Conservation (phyloP, 768 basidiomycete genomes). For the Austroboletus eburneus region DNA sequence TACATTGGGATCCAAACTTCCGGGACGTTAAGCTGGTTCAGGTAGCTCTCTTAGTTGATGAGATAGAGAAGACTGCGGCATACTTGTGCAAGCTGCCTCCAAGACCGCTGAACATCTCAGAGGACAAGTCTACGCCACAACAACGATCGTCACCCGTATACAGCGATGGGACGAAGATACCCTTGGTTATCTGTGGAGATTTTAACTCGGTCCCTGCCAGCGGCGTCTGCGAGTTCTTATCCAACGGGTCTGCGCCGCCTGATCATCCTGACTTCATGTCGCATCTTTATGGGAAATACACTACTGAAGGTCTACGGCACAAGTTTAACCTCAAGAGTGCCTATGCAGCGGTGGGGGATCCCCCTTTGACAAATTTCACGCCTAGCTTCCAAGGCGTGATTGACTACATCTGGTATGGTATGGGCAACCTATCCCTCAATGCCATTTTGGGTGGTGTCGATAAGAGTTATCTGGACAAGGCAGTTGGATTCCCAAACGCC, state of each 20-base stretch:
- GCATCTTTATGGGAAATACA: conserved; percentile 89
- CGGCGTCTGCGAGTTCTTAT: conserved; percentile 89
- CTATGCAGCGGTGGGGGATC: conserved; percentile 58
- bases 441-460: conserved; percentile 90
- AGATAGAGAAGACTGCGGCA: conserved; percentile 84
- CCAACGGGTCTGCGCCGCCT: conserved; percentile 60
- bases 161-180: conserved; percentile 83
- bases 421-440: conserved; percentile 67
- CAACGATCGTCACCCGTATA: conserved; percentile 64
- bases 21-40: conserved; percentile 98
- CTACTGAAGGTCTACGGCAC: conserved; percentile 83
- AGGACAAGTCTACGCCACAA: conserved; percentile 24
- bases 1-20: conserved; percentile 90
- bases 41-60: conserved; percentile 86
- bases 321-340: conserved; percentile 79
- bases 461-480: conserved; percentile 75
- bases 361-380: conserved; percentile 84
- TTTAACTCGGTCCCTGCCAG: conserved; percentile 87
- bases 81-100: conserved; percentile 84
- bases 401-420: conserved; percentile 93
- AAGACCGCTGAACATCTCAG: conserved; percentile 39
- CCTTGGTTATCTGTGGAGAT: conserved; percentile 89
- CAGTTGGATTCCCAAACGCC: conserved; percentile 94
- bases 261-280: conserved; percentile 91
- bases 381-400: conserved; percentile 83